phyloP scores from a whole-genome alignment of 2,329 filamentous ascomycete genomes.

The Botrytis sinoallii region DNA sequence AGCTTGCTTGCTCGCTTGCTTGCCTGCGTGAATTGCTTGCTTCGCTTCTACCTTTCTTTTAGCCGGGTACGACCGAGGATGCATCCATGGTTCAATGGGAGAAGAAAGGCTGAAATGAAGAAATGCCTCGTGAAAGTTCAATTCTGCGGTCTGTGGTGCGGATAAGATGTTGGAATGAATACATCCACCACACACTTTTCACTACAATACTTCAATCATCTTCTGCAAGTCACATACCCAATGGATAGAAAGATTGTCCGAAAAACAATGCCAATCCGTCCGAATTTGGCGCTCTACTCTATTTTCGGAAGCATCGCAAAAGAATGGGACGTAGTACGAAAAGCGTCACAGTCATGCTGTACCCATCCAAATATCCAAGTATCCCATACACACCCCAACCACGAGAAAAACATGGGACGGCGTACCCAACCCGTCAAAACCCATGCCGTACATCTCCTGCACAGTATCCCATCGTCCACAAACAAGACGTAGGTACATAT shows the following conservation, averaged over 20 bases:
- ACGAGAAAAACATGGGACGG: constrained; percentile 11
- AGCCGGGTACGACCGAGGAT: constrained; percentile 15
- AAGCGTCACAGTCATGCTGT: constrained; percentile 13
- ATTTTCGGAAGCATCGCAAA: not conserved
- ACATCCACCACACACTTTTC: not conserved
- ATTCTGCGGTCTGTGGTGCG: not conserved
- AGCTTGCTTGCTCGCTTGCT: constrained; percentile 15
- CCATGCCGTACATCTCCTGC: not conserved
- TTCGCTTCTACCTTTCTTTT: constrained; percentile 6
- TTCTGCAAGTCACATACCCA: not conserved
- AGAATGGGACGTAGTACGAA: not conserved
- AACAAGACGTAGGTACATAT: not conserved
- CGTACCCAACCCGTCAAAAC: not conserved
- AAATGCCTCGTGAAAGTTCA: not conserved
- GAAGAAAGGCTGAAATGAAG: constrained; percentile 7
- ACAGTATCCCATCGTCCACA: not conserved
- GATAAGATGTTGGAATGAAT: constrained; percentile 2
- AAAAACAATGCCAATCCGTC: not conserved
- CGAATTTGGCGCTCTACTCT: not conserved
- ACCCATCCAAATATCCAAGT: not conserved
- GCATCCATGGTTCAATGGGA: not conserved
- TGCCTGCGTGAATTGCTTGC: constrained; percentile 8
- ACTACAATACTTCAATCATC: not conserved
- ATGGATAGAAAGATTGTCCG: not conserved
- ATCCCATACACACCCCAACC: not conserved